Evolutionary conservation across 2,329 filamentous ascomycete genomes (phyloP).

Genomic region (Xylogone sp.): DNA sequence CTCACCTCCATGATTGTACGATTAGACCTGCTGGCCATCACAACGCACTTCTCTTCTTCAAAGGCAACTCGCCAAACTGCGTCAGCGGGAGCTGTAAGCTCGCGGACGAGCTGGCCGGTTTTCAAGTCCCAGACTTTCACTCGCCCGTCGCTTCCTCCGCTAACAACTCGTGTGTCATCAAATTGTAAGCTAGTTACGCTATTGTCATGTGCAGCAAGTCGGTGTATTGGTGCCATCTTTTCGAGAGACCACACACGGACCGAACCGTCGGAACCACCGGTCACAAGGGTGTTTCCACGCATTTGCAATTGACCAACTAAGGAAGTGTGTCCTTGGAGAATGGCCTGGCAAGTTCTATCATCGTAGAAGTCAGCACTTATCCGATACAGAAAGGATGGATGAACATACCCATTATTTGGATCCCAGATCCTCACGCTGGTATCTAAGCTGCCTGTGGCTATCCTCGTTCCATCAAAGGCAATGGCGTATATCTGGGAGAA

Average conservation of each 20-base stretch:
- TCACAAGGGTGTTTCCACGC: conserved; percentile 90
- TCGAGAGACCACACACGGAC: conserved; percentile 95
- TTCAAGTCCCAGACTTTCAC: conserved; percentile 98
- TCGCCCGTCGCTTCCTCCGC: conserved; percentile 92
- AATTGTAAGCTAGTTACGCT: conserved; percentile 97
- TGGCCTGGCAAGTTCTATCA: conserved; percentile 60
- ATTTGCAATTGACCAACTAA: conserved; percentile 96
- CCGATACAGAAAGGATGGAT: not conserved
- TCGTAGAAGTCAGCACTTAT: conserved; percentile 42
- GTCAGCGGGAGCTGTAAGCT: conserved; percentile 86
- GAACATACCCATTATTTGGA: conserved; percentile 72
- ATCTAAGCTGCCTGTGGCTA: conserved; percentile 93
- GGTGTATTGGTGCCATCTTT: conserved; percentile 87
- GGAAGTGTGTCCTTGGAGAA: conserved; percentile 94
- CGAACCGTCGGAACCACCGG: conserved; percentile 91
- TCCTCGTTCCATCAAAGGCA: conserved; percentile 89
- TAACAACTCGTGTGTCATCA: conserved; percentile 91
- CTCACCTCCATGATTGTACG: conserved; percentile 99
- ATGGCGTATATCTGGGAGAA: conserved; percentile 99
- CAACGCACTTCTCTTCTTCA: conserved; percentile 96
- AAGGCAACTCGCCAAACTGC: conserved; percentile 98
- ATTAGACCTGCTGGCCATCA: conserved; percentile 79
- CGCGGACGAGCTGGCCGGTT: conserved; percentile 83
- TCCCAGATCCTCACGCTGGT: conserved; percentile 98
- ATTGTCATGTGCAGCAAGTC: conserved; percentile 94